phyloP scores from a whole-genome alignment of 176 grass and related monocot genomes.

The Typha latifolia region DNA sequence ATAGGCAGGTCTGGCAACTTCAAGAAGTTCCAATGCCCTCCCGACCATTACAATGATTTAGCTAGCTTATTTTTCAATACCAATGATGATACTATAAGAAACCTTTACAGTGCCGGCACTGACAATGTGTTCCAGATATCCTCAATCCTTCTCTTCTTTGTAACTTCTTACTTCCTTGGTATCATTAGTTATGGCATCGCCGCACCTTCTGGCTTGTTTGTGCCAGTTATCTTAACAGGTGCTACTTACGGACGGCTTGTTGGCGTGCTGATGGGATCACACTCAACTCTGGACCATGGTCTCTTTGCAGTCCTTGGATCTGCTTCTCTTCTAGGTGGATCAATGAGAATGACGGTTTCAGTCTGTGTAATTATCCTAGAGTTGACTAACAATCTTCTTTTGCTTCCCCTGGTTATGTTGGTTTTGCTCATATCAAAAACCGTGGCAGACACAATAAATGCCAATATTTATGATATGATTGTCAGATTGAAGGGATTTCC shows the following conservation, averaged over 20 bases:
- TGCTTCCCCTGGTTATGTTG: constrained; percentile 92
- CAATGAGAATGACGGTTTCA: constrained; percentile 94
- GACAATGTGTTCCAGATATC: constrained; percentile 62
- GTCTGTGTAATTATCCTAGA: constrained; percentile 84
- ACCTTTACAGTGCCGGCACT: constrained; percentile 72
- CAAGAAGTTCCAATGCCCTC: constrained; percentile 75
- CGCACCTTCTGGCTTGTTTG: constrained; percentile 74
- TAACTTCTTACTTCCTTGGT: constrained; percentile 69
- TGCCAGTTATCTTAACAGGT: constrained; percentile 88
- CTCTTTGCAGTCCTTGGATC: constrained; percentile 91
- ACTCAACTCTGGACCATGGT: constrained; percentile 66
- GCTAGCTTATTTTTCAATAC: constrained; percentile 97
- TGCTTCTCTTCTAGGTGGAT: constrained; percentile 80
- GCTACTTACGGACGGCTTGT: constrained; percentile 76
- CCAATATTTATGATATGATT: constrained; percentile 76
- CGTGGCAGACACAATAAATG: constrained; percentile 74
- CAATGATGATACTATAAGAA: constrained; percentile 85
- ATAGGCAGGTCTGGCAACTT: constrained; percentile 96
- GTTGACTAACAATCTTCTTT: constrained; percentile 75
- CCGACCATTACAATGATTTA: constrained; percentile 77
- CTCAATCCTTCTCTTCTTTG: constrained; percentile 71
- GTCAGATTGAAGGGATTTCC: constrained; percentile 89
- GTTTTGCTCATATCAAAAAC: constrained; percentile 90
- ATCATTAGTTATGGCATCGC: constrained; percentile 93
- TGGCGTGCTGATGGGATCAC: constrained; percentile 62